Conservation (phyloP, 1,284 basidiomycete genomes). For the Xanthoconium separans region DNA sequence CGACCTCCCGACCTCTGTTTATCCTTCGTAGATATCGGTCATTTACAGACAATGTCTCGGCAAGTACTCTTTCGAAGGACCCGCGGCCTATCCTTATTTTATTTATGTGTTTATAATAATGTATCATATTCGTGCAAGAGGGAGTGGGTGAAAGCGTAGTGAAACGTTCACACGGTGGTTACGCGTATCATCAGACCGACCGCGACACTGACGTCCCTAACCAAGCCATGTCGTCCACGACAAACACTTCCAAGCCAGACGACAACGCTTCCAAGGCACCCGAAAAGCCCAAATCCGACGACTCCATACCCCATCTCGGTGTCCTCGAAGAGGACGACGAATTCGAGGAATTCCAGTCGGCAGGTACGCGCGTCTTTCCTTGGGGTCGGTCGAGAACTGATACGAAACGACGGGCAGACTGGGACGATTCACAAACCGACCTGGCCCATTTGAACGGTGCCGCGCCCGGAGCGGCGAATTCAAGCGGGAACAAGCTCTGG, state of each 20-base stretch:
- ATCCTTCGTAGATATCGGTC: slow-evolving; percentile 18
- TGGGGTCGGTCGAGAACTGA: neutral
- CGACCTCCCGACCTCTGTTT: slow-evolving; percentile 25
- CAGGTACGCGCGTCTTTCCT: slow-evolving; percentile 45
- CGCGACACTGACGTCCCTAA: neutral
- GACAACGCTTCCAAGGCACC: slow-evolving; percentile 32
- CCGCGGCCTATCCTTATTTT: slow-evolving; percentile 32
- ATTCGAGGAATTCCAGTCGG: slow-evolving; percentile 77
- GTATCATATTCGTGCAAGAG: too few species aligned
- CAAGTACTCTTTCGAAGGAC: slow-evolving; percentile 9
- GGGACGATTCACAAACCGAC: slow-evolving; percentile 83
- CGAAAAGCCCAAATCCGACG: slow-evolving; percentile 41
- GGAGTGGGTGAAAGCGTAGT: neutral
- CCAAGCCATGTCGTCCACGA: slow-evolving; percentile 30
- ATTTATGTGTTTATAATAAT: slow-evolving; percentile 24
- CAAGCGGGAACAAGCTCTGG: slow-evolving; percentile 86
- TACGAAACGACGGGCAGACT: slow-evolving; percentile 29
- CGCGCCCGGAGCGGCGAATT: slow-evolving; percentile 68
- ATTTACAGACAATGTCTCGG: neutral
- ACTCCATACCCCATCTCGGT: slow-evolving; percentile 52
- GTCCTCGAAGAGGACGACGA: slow-evolving; percentile 84
- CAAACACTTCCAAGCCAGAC: slow-evolving; percentile 39
- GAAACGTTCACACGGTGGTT: slow-evolving; percentile 23
- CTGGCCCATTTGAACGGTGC: slow-evolving; percentile 73
- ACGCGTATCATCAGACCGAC: neutral